Evolutionary conservation across 176 grass and related monocot species (phyloP).

Genomic region (Guadua angustifolia): DNA sequence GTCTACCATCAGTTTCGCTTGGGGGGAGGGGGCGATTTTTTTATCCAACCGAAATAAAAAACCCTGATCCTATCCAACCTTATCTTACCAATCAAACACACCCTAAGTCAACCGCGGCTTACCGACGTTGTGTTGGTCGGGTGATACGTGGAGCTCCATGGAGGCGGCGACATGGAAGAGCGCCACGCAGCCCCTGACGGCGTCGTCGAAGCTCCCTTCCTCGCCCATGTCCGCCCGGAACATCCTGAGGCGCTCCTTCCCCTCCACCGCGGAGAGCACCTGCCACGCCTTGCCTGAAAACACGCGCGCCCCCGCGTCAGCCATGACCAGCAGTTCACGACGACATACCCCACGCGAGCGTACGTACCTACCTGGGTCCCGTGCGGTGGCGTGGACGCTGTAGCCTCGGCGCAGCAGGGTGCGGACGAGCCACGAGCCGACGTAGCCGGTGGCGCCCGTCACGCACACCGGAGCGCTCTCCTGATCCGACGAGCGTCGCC

Average conservation of each 20-base stretch:
- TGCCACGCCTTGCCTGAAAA: slow-evolving; percentile 59
- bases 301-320: background rate
- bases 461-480: slow-evolving; percentile 59
- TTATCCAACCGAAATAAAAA: too few relatives aligned
- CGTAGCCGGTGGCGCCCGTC: slow-evolving; percentile 77
- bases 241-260: slow-evolving; percentile 42
- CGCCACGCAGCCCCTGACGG: slow-evolving; percentile 50
- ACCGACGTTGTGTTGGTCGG: slow-evolving; percentile 54
- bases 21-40: too few relatives aligned
- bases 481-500: slow-evolving; percentile 3
- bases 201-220: slow-evolving; percentile 80
- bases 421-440: slow-evolving; percentile 83
- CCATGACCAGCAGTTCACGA: background rate
- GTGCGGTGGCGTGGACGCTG: slow-evolving; percentile 70
- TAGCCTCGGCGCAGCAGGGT: slow-evolving; percentile 71
- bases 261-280: slow-evolving; percentile 46
- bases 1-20: too few relatives aligned
- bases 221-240: slow-evolving; percentile 79
- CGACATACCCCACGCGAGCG: background rate
- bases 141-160: slow-evolving; percentile 70
- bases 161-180: slow-evolving; percentile 91
- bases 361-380: slow-evolving; percentile 49
- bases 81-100: too few relatives aligned
- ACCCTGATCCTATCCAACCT: too few relatives aligned
- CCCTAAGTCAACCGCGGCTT: background rate